phyloP scores from a whole-genome alignment of 192 early-diverging fungal species.

The Podila epigama region DNA sequence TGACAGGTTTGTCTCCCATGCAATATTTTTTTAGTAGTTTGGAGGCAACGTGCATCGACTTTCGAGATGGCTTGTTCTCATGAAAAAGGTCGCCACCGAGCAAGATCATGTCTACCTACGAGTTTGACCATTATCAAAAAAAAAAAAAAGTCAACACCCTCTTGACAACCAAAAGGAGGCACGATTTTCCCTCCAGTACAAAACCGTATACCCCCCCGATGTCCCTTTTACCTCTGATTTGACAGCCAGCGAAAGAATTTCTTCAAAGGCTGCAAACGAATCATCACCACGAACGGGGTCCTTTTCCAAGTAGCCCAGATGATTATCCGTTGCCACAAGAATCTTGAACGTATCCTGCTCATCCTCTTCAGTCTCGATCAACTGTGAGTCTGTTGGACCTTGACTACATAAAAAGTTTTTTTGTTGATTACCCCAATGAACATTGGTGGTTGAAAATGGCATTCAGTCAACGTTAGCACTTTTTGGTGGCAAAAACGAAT shows the following conservation, averaged over 20 bases:
- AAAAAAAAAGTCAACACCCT: too few species aligned
- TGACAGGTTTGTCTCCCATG: conserved; percentile 71
- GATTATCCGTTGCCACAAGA: conserved; percentile 93
- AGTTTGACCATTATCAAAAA: not conserved
- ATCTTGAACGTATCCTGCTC: conserved; percentile 59
- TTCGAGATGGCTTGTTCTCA: conserved; percentile 90
- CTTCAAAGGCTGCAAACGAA: conserved; percentile 85
- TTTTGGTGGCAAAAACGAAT: conserved; percentile 1
- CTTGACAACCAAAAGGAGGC: too few species aligned
- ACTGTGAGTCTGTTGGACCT: conserved; percentile 6
- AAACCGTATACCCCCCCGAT: too few species aligned
- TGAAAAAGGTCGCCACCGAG: conserved; percentile 97
- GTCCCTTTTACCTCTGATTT: conserved; percentile 51
- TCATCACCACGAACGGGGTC: conserved; percentile 88
- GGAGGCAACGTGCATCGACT: conserved; percentile 74
- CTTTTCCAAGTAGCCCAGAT: conserved; percentile 90
- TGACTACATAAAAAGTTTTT: not conserved
- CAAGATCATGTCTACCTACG: conserved; percentile 87
- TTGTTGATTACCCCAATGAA: too few species aligned
- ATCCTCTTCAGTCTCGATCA: conserved; percentile 6
- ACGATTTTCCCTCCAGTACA: too few species aligned
- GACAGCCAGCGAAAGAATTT: conserved; percentile 83
- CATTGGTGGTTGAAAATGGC: not conserved
- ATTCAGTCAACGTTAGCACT: not conserved
- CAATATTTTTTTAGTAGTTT: conserved; percentile 72